Evolutionary conservation across 2,329 filamentous ascomycete genomes (phyloP), one percentile per base, ranked within the genome.

Genomic region (Proliferodiscus dingleyae): DNA sequence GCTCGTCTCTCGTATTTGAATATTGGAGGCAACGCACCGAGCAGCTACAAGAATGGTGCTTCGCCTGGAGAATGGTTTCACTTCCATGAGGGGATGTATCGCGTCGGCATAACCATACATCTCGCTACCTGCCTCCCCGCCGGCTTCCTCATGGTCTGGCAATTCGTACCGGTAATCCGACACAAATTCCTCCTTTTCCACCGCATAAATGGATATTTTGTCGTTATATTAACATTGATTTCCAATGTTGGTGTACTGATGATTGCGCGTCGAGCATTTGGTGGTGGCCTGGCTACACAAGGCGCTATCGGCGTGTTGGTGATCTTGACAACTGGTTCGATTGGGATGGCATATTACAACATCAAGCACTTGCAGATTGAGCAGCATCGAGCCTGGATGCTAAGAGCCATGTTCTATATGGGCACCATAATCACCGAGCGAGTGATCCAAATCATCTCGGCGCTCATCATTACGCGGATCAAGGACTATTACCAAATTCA

Each of bases 361-460:
- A 73, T 83, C 60, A 81, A 77, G 59, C 64, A 68, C 2, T 61
- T 82, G 2, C 78, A 82, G 56, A 77, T 85, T 39, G 77, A 82
- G 24, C 73, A 82, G 55, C 80, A 83, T 49, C 70, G 80, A 1
- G 75, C 76, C 2, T 83, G 78, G 79, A 83, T 83, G 79, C 55
- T 83, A 23, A 61, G 80, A 18, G 68, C 72, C 6, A 75, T 73
- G 73, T 64, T 73, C 30, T 72, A 72, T 50, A 68, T 73, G n/a
- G 69, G 69, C 3, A 62, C 66, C 2, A 76, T 81, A 50, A 69
- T 81, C 50, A 78, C 77, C 0, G 61, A 67, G 34, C 71, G 77
- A 8, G 49, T 78, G 21, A 68, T 78, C 26, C 62, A 75, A 32
- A 63, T 71, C 44, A 61, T 73, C 29, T 53, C 66, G 1, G 67